These are phyloP conservation scores for Moniliella sp. DNA, from an alignment of 1,284 basidiomycete species.

Conservation along the genomic window DNA sequence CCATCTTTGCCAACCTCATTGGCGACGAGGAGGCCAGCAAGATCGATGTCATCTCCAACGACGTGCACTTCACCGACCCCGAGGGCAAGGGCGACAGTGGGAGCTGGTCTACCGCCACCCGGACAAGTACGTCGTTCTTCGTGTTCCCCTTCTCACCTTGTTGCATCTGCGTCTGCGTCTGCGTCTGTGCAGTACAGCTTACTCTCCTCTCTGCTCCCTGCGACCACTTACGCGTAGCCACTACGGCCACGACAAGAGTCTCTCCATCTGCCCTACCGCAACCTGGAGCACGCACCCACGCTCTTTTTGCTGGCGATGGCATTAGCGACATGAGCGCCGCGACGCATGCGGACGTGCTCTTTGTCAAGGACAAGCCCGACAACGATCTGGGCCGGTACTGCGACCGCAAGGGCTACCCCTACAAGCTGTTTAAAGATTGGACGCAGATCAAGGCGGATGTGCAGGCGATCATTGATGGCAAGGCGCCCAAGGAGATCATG, in stretches of 20 bases:
- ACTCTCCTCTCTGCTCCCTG: too few species aligned
- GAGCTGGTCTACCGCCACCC: constrained; percentile 31
- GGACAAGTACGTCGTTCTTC: constrained; percentile 13
- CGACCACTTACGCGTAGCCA: too few species aligned
- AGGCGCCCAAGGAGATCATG: constrained; percentile 1
- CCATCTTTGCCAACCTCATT: constrained; percentile 29
- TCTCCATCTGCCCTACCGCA: constrained; percentile 27
- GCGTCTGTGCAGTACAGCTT: too few species aligned
- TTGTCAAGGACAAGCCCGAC: constrained; percentile 33
- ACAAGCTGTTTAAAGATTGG: constrained; percentile 31
- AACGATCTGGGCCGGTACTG: constrained; percentile 31
- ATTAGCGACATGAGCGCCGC: constrained; percentile 33
- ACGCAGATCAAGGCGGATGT: constrained; percentile 24
- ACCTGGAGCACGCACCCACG: constrained; percentile 22
- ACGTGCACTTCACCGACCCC: constrained; percentile 30
- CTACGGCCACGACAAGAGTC: constrained; percentile 32
- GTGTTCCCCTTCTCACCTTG: too few species aligned
- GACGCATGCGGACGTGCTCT: constrained; percentile 30
- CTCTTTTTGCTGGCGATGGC: constrained; percentile 32
- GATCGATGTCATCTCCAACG: constrained; percentile 31
- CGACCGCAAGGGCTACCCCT: constrained; percentile 20
- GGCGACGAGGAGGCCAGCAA: constrained; percentile 29
- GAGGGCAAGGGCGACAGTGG: constrained; percentile 27
- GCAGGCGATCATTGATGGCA: constrained; percentile 5
- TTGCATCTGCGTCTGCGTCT: too few species aligned